Evolutionary conservation across 148 eudicot genomes (phyloP), one percentile per base, ranked within the genome.

Genomic region (Rhododendron vialii): DNA sequence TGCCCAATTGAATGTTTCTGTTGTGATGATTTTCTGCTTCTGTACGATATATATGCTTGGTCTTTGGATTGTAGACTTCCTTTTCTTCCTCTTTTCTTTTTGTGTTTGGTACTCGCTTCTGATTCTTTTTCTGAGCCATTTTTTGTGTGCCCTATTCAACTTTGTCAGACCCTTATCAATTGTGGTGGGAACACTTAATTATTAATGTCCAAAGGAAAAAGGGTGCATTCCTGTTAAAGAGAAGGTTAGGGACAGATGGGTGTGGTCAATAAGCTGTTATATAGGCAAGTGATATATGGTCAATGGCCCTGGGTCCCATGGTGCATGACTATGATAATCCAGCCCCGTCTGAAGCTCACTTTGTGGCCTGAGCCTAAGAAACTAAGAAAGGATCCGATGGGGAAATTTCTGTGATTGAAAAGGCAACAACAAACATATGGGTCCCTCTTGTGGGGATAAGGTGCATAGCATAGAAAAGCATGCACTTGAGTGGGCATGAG

Each of bases 401-500:
- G 7, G 45, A 55, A 26, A 36, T 41, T 77, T 7, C 26, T 30
- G 5, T 79, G 59, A 79, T 71, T 30, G 26, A 35, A 45, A 83
- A 28, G 61, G 74, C 22, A 79, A 36, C 83, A 78, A 14, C 77
- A 83, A 69, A 55, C 88, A 84, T 10, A 77, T 71, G 82, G 88
- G 83, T 63, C 86, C 83, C 79, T 20, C 45, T 30, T 69, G 61
- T 82, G 30, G 51, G 67, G 53, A 74, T 55, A 76, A 74, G 74
- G 24, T n/a, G 65, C 65, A 20, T 59, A 1, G 47, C 33, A n/a
- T 59, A 1, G 47, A 13, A n/a, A 47, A 67, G 43, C 67, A 83
- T 80, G 85, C 76, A 87, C 87, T 86, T 36, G 85, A 89, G 84
- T 87, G 81, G 67, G 57, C 89, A 87, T 89, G 80, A 89, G 77